Base-by-base conservation (phyloP, 306 rosid genomes). In the Gillenia trifoliata region DNA sequence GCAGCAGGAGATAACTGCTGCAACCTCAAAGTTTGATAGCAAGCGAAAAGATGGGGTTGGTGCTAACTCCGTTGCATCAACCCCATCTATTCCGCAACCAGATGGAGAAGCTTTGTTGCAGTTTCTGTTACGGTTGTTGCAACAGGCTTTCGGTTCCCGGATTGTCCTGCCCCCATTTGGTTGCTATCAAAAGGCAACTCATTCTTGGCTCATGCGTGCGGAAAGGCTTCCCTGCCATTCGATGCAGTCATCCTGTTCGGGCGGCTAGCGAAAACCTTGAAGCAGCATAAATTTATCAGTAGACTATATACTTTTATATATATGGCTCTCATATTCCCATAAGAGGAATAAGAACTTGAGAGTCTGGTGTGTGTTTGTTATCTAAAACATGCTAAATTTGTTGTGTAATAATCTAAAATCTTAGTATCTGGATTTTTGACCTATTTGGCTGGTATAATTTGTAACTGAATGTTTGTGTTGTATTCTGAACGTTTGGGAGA, bases 1-100 rank as follows among this genome's bases (percentile, higher is more conserved):
- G 85, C 95, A 77, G 96, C 96, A 49, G 87, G 75, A 17, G 91
- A 86, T 9, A 80, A 78, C 83, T 74, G 96, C 89, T 85, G 95
- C 81, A 83, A 89, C 85, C 90, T 92, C 62, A 82, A 85, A 33
- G 84, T 84, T 78, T 95, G 92, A 92, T 34, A 33, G 77, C 72
- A 56, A 77, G 80, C 81, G 59, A 38, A 34, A 62, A 45, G 47
- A 29, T 56, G 76, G 85, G 89, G 85, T 81, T 65, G 85, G 82
- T 77, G 76, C 75, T 15, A 25, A 15, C 70, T 74, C 23, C 16
- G 13, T 28, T 78, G 82, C 30, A 20, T 71, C 73, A 57, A 57
- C 41, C 88, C 83, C 86, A 52, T 38, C 82, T 78, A 83, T 79
- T 84, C 68, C 45, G 71, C 78, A 49, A 72, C 90, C 93, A 84